phyloP scores from a whole-genome alignment of 495 filamentous ascomycete species.

The Aspergillus asperescens region DNA sequence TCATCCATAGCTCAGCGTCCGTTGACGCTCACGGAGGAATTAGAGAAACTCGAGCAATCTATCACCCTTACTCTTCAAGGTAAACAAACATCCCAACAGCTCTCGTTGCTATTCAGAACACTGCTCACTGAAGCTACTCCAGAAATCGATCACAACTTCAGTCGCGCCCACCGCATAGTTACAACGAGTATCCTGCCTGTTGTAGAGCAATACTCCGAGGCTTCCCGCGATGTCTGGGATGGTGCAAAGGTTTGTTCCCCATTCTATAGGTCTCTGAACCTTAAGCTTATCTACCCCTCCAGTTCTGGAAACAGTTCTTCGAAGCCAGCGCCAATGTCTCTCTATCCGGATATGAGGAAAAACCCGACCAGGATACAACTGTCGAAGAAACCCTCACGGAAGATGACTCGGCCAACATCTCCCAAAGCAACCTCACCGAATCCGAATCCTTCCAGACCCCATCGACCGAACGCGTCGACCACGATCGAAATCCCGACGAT shows the following conservation, averaged over 20 bases:
- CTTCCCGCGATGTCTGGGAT: constrained; percentile 93
- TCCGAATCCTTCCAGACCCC: constrained; percentile 35
- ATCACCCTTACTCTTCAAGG: constrained; percentile 96
- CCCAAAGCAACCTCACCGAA: constrained; percentile 31
- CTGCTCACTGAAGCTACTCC: neutral
- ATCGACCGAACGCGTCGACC: constrained; percentile 23
- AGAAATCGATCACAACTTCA: constrained; percentile 99
- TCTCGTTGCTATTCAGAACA: neutral
- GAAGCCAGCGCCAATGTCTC: constrained; percentile 96
- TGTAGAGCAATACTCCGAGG: constrained; percentile 93
- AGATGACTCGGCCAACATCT: constrained; percentile 45
- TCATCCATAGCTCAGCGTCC: constrained; percentile 53
- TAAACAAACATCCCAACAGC: constrained; percentile 26
- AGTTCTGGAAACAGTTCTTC: constrained; percentile 99
- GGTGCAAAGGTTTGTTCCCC: constrained; percentile 68
- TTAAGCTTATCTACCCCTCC: constrained; percentile 26
- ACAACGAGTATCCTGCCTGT: constrained; percentile 88
- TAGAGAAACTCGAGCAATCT: constrained; percentile 93
- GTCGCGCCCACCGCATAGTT: constrained; percentile 91
- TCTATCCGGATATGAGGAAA: constrained; percentile 91
- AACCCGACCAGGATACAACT: constrained; percentile 46
- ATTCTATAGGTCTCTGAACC: neutral
- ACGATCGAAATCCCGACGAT: constrained; percentile 44
- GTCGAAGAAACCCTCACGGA: constrained; percentile 48
- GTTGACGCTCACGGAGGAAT: constrained; percentile 83